Base-by-base conservation (phyloP, 139 green algal species). In the Coccomyxa sp. region DNA sequence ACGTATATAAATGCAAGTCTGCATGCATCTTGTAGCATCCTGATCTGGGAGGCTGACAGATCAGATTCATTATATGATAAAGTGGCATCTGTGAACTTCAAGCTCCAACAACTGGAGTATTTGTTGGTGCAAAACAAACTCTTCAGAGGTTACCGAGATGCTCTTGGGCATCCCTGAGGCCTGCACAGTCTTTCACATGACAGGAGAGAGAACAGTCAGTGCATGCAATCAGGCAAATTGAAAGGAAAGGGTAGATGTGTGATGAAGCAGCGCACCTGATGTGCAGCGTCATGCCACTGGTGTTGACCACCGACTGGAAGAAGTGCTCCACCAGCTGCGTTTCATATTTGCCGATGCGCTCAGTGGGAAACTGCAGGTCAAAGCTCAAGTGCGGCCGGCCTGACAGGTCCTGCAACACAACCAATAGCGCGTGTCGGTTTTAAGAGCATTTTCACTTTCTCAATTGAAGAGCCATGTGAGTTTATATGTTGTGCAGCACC, bases 251-350 rank as follows among this genome's bases (percentile, higher is more conserved):
- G 71, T 28, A 71, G 66, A 27, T 25, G 25, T 27, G 25, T 7
- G 9, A 75, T 30, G 66, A 4, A 4, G 3, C 66, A 75, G 66
- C 28, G 10, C 76, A 25, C 13, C 94, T 82, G 74, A 99, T 96
- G 89, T 98, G 94, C 79, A 99, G 88, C 9, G 94, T 98, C 87
- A 97, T 96, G 76, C 95, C 95, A 25, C 88, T 94, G 11, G 96
- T 98, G 89, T 98, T 99, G 67, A 89, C 92, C 45, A 99, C 90
- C 0, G 93, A 98, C 90, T 97, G 90, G 86, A 98, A 99, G 79
- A 99, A 98, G 88, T 99, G 96, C 87, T 99, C 95, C 67, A 98
- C 94, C 82, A 99, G 89, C 93, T 99, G 93, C 0, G 95, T 97
- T 82, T 98, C 93, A 85, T 96, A 99, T 30, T 60, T 97, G 71